These are phyloP conservation scores for Waltiozyma sp. DNA, from an alignment of 1,139 yeast species.

Conservation along the genomic window DNA sequence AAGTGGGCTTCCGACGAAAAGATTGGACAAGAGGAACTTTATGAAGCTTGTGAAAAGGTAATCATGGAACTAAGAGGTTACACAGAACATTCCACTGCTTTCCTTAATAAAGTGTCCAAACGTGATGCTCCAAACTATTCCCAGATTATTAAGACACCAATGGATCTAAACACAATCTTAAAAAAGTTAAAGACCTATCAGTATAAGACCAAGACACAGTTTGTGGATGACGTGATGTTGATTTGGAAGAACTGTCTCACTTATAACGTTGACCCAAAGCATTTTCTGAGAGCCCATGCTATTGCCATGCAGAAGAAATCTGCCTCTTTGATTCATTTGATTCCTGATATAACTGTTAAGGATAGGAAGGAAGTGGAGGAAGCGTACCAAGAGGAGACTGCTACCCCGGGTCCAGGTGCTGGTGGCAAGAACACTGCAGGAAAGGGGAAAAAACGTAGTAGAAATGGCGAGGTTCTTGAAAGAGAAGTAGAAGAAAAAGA, in stretches of 20 bases:
- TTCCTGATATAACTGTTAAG: constrained; percentile 78
- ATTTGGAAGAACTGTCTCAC: constrained; percentile 93
- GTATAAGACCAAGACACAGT: constrained; percentile 74
- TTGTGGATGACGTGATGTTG: constrained; percentile 86
- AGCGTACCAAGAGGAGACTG: constrained; percentile 34
- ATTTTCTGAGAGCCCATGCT: constrained; percentile 85
- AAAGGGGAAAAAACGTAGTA: constrained; percentile 24
- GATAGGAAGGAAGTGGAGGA: constrained; percentile 80
- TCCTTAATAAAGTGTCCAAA: constrained; percentile 86
- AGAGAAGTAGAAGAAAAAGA: constrained; percentile 9
- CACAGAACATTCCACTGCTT: constrained; percentile 95
- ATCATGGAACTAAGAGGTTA: constrained; percentile 81
- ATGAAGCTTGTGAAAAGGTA: constrained; percentile 95
- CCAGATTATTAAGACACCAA: constrained; percentile 79
- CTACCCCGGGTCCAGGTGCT: constrained; percentile 17
- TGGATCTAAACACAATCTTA: constrained; percentile 93
- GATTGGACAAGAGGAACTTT: constrained; percentile 93
- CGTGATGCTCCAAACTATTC: constrained; percentile 97
- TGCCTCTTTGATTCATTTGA: constrained; percentile 59
- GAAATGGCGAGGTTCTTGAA: constrained; percentile 21
- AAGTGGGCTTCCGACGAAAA: constrained; percentile 95
- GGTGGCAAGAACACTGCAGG: constrained; percentile 16
- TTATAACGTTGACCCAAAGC: constrained; percentile 92
- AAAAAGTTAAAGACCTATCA: constrained; percentile 76
- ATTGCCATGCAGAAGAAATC: constrained; percentile 93